Evolutionary conservation across 371 early-diverging fungal genomes (phyloP), one percentile per base, ranked within the genome.

Genomic region (Mucor lusitanicus): DNA sequence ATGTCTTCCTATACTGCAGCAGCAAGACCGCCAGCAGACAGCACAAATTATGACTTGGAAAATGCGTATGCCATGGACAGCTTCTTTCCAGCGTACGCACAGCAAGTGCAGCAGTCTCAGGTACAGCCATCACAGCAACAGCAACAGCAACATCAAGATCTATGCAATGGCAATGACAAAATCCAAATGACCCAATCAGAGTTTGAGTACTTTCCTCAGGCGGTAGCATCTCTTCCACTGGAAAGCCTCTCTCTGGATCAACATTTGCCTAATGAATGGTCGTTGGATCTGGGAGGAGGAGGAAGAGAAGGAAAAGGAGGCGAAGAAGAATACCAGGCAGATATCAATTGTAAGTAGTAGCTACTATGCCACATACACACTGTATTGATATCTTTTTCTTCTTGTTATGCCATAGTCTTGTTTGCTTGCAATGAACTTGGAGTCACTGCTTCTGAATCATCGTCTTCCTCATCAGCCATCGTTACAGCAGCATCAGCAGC

Each of bases 181-280:
- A 21, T 50, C 25, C 23, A 25, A 3, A 50, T 50, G 50, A 13
- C 23, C 3, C 50, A 25, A 50, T 50, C 50, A 50, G 25, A 50
- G 12, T 50, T 50, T 63, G 54, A 63, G n/a, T 37, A 27, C 37
- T 37, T 59, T 13, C 39, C 30, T 59, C 53, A 48, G 54, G 25
- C 50, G 12, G 59, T 40, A 40, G 30, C 60, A 17, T 33, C 42
- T 21, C 25, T 69, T 46, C 65, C 65, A 32, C 25, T 69, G 27
- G 65, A 69, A 42, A 60, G 37, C n/a, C 55, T 64, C 9, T 59
- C 68, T 28, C 59, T 68, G 13, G 40, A 61, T 33, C 55, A 59
- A 12, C 15, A 50, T 27, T 60, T 59, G 15, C 9, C 60, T 25
- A 48, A 66, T 17, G 61, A 59, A 30, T 63, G 68, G 63, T 27